phyloP scores from a whole-genome alignment of 768 basidiomycete species.

The Cyathus striatus region DNA sequence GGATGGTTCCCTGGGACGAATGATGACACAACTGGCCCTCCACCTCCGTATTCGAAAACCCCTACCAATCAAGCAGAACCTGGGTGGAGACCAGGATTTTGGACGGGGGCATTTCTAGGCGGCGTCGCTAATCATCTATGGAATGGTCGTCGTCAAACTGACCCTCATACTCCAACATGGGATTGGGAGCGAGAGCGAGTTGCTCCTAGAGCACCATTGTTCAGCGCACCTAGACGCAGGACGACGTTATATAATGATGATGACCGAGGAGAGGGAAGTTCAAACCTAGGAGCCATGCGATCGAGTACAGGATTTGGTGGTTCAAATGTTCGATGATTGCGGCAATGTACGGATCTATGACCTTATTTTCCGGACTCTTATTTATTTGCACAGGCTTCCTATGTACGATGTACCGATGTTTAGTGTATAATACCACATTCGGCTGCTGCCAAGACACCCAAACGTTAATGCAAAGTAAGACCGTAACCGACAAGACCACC shows the following conservation, averaged over 20 bases:
- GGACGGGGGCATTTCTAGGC: slow-evolving; percentile 77
- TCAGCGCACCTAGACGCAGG: slow-evolving; percentile 13
- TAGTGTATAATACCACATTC: no score
- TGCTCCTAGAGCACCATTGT: slow-evolving; percentile 12
- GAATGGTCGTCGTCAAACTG: slow-evolving; percentile 26
- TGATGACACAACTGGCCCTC: slow-evolving; percentile 30
- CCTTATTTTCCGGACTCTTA: no score
- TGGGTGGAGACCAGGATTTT: slow-evolving; percentile 73
- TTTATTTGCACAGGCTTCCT: no score
- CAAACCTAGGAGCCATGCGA: slow-evolving; percentile 66
- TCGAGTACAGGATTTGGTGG: slow-evolving; percentile 79
- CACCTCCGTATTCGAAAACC: slow-evolving; percentile 54
- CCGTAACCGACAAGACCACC: no score
- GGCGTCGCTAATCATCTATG: slow-evolving; percentile 58
- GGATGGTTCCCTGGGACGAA: slow-evolving; percentile 52
- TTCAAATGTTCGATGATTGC: slow-evolving; percentile 57
- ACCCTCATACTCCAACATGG: slow-evolving; percentile 29
- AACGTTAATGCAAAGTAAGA: no score
- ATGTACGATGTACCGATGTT: no score
- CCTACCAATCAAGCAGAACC: slow-evolving; percentile 9
- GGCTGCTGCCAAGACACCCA: no score
- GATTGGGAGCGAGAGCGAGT: slow-evolving; percentile 55
- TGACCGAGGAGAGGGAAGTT: slow-evolving; percentile 67
- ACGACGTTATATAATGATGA: slow-evolving; percentile 25
- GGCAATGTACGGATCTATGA: no score